Evolutionary conservation across 2,329 filamentous ascomycete species (phyloP).

Genomic region (Pestalotiopsis sp.): DNA sequence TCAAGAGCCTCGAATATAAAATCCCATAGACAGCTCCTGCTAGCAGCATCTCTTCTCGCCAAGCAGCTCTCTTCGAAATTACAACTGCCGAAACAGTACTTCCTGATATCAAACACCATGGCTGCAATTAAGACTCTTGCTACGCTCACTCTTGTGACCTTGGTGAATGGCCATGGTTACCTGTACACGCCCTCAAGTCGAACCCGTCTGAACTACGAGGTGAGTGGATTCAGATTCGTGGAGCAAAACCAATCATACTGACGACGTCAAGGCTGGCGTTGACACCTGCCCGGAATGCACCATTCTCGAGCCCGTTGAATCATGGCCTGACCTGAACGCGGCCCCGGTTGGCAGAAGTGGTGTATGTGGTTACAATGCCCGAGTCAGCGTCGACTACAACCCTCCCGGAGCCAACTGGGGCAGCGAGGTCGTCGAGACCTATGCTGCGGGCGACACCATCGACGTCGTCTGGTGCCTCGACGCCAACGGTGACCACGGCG

Average conservation of each 20-base stretch:
- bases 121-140: slow-evolving; percentile 5
- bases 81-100: neutral
- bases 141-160: slow-evolving; percentile 14
- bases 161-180: slow-evolving; percentile 46
- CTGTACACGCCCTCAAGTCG: slow-evolving; percentile 45
- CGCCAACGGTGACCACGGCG: slow-evolving; percentile 58
- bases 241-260: neutral
- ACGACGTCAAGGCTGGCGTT: slow-evolving; percentile 39
- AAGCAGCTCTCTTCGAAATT: too few relatives aligned
- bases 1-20: neutral
- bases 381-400: slow-evolving; percentile 57
- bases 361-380: slow-evolving; percentile 56
- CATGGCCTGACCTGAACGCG: slow-evolving; percentile 51
- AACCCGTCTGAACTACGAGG: slow-evolving; percentile 45
- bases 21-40: neutral
- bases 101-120: neutral
- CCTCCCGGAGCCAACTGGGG: slow-evolving; percentile 48
- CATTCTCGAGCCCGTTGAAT: slow-evolving; percentile 53
- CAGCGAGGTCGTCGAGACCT: slow-evolving; percentile 42
- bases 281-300: slow-evolving; percentile 58
- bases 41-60: neutral
- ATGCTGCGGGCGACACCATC: slow-evolving; percentile 46
- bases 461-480: slow-evolving; percentile 60
- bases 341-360: slow-evolving; percentile 51
- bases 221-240: slow-evolving; percentile 23